phyloP scores from a whole-genome alignment of 805 yeast genomes.

The Candida vaughaniae region DNA sequence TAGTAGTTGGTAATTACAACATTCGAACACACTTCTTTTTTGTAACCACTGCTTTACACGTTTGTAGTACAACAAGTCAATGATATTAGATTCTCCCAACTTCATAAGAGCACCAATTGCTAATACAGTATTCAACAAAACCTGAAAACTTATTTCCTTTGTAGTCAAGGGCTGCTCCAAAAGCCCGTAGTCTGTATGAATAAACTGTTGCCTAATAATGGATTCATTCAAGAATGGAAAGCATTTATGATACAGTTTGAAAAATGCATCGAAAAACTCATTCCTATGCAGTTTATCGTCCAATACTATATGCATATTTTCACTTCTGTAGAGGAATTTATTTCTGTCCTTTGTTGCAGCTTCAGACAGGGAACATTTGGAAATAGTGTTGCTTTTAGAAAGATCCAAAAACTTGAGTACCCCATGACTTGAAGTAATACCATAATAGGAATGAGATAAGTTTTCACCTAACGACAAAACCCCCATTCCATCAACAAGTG shows the following conservation, averaged over 20 bases:
- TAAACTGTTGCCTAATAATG: no score
- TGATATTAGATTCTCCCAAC: constrained; percentile 50
- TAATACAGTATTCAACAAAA: constrained; percentile 54
- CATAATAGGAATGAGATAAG: constrained; percentile 9
- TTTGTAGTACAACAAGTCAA: constrained; percentile 53
- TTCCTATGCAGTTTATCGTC: constrained; percentile 2
- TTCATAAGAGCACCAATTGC: constrained; percentile 73
- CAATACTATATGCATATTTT: constrained; percentile 2
- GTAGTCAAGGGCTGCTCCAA: constrained; percentile 17
- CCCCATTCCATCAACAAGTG: constrained; percentile 15
- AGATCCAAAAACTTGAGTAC: constrained; percentile 7
- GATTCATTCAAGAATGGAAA: no score
- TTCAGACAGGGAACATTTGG: no score
- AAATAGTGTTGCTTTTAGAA: no score
- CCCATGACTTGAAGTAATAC: constrained; percentile 11
- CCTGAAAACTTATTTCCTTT: constrained; percentile 36
- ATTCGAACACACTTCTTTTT: constrained; percentile 50
- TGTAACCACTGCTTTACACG: constrained; percentile 44
- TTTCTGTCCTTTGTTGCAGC: no score
- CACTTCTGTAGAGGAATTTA: constrained; percentile 3
- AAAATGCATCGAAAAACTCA: constrained; percentile 43
- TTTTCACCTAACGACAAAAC: constrained; percentile 10
- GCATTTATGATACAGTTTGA: constrained; percentile 47
- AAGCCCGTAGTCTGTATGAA: constrained; percentile 25
- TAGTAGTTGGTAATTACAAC: constrained; percentile 56